These are phyloP conservation scores for Aspergillus sclerotiicarbonarius DNA, from an alignment of 495 filamentous ascomycete genomes.

Conservation along the genomic window DNA sequence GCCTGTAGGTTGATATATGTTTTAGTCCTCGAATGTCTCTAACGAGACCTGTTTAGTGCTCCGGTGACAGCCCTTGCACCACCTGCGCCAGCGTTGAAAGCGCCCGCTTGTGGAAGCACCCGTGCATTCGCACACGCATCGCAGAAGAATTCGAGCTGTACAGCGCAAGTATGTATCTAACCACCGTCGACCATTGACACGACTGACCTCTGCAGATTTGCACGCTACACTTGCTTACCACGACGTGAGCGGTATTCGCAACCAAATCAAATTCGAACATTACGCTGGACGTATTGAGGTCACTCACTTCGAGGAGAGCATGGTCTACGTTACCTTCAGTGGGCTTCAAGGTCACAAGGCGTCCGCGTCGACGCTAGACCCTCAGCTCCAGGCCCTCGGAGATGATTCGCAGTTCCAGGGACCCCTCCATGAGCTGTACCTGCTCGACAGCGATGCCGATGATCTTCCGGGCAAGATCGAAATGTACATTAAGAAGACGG, in stretches of 20 bases:
- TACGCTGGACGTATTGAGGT: constrained; percentile 64
- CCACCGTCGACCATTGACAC: not conserved
- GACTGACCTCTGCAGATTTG: constrained; percentile 44
- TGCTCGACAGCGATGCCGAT: constrained; percentile 66
- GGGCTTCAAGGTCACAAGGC: constrained; percentile 46
- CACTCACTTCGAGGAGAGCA: constrained; percentile 62
- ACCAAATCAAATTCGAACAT: constrained; percentile 53
- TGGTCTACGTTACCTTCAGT: constrained; percentile 50
- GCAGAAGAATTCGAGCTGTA: constrained; percentile 72
- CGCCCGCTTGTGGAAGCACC: constrained; percentile 76
- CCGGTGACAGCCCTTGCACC: constrained; percentile 72
- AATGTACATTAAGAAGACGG: constrained; percentile 64
- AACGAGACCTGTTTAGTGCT: constrained; percentile 51
- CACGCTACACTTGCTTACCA: constrained; percentile 67
- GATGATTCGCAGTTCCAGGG: constrained; percentile 44
- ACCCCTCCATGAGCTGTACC: constrained; percentile 45
- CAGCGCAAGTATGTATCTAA: constrained; percentile 51
- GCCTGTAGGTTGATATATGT: constrained; percentile 43
- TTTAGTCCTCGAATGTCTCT: not conserved
- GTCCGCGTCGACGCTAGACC: constrained; percentile 48
- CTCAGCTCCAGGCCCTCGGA: constrained; percentile 53
- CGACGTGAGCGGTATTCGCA: constrained; percentile 59
- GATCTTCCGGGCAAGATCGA: constrained; percentile 67
- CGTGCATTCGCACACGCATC: constrained; percentile 74
- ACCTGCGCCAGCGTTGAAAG: constrained; percentile 77